Evolutionary conservation across 768 basidiomycete species (phyloP).

Genomic region (Pholiota molesta): DNA sequence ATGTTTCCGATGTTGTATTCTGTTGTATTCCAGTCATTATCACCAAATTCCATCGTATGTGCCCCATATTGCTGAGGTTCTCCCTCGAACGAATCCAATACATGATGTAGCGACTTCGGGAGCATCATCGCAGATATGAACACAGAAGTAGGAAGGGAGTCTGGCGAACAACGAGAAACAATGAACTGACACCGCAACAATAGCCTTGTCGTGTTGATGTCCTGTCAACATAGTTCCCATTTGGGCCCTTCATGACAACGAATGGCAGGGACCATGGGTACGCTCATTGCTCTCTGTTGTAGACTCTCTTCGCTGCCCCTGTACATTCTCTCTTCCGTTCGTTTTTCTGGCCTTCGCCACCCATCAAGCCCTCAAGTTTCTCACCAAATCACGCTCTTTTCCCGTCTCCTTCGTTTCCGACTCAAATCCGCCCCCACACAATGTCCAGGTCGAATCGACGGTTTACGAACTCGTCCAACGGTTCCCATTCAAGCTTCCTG

Average conservation of each 20-base stretch:
- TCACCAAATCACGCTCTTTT: constrained; percentile 3
- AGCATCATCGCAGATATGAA: no score
- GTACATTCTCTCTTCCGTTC: constrained; percentile 2
- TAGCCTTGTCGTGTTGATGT: constrained; percentile 9
- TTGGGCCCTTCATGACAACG: constrained; percentile 8
- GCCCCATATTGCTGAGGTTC: no score
- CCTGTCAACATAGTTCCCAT: constrained; percentile 6
- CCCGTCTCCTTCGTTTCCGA: constrained; percentile 11
- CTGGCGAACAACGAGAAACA: no score
- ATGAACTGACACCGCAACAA: background rate
- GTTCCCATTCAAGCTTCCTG: constrained; percentile 10
- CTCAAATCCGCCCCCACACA: background rate
- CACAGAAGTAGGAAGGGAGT: no score
- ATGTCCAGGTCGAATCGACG: constrained; percentile 11
- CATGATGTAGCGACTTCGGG: no score
- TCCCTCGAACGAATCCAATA: no score
- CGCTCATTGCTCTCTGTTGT: background rate
- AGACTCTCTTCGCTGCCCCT: constrained; percentile 1
- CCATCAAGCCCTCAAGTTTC: background rate
- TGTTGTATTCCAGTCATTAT: no score
- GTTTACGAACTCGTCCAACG: constrained; percentile 10
- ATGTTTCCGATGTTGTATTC: no score
- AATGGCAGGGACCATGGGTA: constrained; percentile 5
- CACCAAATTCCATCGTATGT: no score
- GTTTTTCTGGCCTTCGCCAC: background rate